These are phyloP conservation scores for Puccinia horiana DNA, from an alignment of 1,284 basidiomycete species.

Conservation along the genomic window DNA sequence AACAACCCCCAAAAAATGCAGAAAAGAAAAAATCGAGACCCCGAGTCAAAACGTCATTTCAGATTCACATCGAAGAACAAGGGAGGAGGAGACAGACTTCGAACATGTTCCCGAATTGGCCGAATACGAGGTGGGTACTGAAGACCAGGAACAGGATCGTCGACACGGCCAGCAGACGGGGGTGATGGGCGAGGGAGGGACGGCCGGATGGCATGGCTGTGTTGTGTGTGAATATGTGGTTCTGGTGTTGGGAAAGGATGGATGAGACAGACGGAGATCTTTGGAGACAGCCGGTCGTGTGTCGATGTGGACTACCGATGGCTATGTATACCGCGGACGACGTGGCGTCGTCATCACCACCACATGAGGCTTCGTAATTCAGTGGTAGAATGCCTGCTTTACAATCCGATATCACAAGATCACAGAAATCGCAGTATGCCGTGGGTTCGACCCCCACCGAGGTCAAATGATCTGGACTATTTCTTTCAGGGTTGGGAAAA, in stretches of 20 bases:
- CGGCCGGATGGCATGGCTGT: background rate
- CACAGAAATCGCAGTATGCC: slow-evolving; percentile 40
- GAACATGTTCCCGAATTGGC: slow-evolving; percentile 38
- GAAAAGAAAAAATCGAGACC: background rate
- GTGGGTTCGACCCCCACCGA: slow-evolving; percentile 48
- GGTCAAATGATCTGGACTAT: slow-evolving; percentile 4
- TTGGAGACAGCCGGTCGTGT: too few relatives aligned
- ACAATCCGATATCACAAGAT: background rate
- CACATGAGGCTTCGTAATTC: slow-evolving; percentile 48
- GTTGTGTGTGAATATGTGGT: too few relatives aligned
- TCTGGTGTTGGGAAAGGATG: too few relatives aligned
- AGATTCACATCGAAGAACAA: background rate
- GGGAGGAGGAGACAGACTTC: slow-evolving; percentile 4
- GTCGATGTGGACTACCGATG: too few relatives aligned
- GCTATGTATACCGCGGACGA: too few relatives aligned
- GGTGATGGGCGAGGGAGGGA: too few relatives aligned
- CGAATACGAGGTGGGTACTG: background rate
- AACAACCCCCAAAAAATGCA: background rate
- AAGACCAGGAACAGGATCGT: background rate
- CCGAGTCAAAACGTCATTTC: too few relatives aligned
- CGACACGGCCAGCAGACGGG: too few relatives aligned
- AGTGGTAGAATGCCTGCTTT: slow-evolving; percentile 50
- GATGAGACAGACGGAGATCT: too few relatives aligned
- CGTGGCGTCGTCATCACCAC: background rate
- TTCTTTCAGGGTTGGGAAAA: background rate